phyloP scores from a whole-genome alignment of 176 grass and related monocot species.

The Juncus inflexus region DNA sequence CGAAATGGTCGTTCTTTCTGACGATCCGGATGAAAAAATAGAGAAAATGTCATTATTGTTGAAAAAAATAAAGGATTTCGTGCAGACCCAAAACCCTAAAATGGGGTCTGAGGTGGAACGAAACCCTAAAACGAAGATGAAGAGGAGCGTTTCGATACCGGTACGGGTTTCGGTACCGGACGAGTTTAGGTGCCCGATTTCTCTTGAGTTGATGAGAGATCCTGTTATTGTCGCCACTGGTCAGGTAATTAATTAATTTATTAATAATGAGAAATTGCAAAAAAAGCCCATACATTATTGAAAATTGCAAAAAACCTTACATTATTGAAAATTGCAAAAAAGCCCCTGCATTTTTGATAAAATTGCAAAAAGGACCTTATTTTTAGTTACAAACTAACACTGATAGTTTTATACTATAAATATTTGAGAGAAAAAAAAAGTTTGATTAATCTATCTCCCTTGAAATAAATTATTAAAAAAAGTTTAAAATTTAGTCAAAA shows the following conservation, averaged over 20 bases:
- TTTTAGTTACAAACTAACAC: too few relatives aligned
- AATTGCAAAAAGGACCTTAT: too few relatives aligned
- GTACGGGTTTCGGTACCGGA: slow-evolving; percentile 49
- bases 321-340: too few relatives aligned
- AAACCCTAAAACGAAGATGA: slow-evolving; percentile 19
- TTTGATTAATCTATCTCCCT: too few relatives aligned
- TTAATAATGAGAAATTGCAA: too few relatives aligned
- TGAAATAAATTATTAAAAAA: too few relatives aligned
- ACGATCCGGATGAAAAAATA: slow-evolving; percentile 74
- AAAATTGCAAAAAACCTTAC: too few relatives aligned
- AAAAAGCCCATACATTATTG: too few relatives aligned
- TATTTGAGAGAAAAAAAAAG: too few relatives aligned
- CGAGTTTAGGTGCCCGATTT: slow-evolving; percentile 93
- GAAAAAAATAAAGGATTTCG: slow-evolving; percentile 95
- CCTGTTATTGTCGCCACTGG: slow-evolving; percentile 78
- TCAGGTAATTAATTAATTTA: slow-evolving; percentile 24
- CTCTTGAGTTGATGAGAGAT: slow-evolving; percentile 91
- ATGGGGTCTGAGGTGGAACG: slow-evolving; percentile 50
- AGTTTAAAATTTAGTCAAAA: too few relatives aligned
- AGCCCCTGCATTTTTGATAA: too few relatives aligned
- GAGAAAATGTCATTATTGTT: slow-evolving; percentile 94
- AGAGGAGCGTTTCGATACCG: slow-evolving; percentile 21
- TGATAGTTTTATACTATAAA: too few relatives aligned
- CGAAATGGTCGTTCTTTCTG: slow-evolving; percentile 77
- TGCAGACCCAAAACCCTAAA: slow-evolving; percentile 82